Evolutionary conservation across 2,329 filamentous ascomycete genomes (phyloP), one percentile per base, ranked within the genome.

Genomic region (Sarocladium brachiariae): DNA sequence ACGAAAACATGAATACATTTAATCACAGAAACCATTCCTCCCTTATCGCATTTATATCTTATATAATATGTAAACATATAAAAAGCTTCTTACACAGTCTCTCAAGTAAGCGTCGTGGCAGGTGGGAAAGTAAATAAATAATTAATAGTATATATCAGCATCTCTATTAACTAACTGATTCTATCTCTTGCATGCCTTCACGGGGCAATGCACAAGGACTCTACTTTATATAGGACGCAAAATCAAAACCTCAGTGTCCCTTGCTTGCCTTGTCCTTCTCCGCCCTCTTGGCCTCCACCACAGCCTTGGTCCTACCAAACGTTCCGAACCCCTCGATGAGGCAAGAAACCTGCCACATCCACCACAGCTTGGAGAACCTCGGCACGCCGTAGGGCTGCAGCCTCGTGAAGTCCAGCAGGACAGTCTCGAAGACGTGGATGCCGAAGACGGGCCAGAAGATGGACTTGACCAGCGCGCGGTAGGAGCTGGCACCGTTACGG

Each of bases 381-480:
- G 65, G 63, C 10, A 83, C 72, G 6, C 73, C 72, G 55, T 76
- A 72, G 61, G 63, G 74, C 50, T 58, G 59, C 53, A 82, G 61
- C 52, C 73, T 66, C 46, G 67, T 70, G 37, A 62, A 65, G 55
- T 77, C 74, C 57, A 84, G 70, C 61, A 72, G 69, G 39, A 68
- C 67, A n/a, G 74, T 68, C 71, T 96, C 92, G 2, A 65, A 52
- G 0, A 73, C 19, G 66, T 96, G 92, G 11, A 89, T 76, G 0
- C 61, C 71, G 1, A 89, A 3, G 51, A 91, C 78, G 1, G 78
- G 71, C 18, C 70, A 58, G 50, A 86, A 70, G 37, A 92, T 69
- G 13, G 69, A 62, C 46, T 76, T 76, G 54, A 85, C 81, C 1
- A 87, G 65, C 63, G 72, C 76, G 55, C 74, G 71, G 58, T 81